Evolutionary conservation across 2,329 filamentous ascomycete species (phyloP).

Genomic region (Dothistroma pini): DNA sequence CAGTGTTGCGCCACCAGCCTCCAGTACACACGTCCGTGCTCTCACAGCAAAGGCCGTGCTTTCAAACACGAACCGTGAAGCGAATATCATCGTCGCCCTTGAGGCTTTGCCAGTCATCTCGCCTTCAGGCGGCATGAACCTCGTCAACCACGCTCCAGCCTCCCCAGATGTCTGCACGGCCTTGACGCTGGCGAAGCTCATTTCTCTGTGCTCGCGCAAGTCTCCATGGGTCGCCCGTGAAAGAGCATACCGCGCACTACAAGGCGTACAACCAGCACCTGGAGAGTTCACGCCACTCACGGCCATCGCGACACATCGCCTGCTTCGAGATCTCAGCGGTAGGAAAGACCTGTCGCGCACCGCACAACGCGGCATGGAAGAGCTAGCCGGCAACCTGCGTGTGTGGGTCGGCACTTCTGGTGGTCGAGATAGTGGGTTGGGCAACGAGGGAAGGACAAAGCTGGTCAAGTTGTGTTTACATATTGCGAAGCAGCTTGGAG

Average conservation of each 20-base stretch:
- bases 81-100: constrained; percentile 52
- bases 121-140: constrained; percentile 37
- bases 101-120: constrained; percentile 46
- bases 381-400: constrained; percentile 42
- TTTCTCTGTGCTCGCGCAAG: constrained; percentile 40
- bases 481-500: constrained; percentile 43
- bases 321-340: constrained; percentile 38
- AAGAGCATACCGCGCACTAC: constrained; percentile 40
- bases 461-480: constrained; percentile 42
- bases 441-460: constrained; percentile 35
- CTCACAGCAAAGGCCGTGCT: constrained; percentile 58
- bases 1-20: constrained; percentile 71
- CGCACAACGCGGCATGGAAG: constrained; percentile 41
- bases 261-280: constrained; percentile 39
- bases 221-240: constrained; percentile 33
- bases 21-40: constrained; percentile 60
- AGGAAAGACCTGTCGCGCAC: constrained; percentile 27
- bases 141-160: constrained; percentile 54
- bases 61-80: constrained; percentile 50
- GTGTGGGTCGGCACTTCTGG: constrained; percentile 47
- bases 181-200: constrained; percentile 58
- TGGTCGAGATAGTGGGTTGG: constrained; percentile 40
- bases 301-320: constrained; percentile 43
- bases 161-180: constrained; percentile 56
- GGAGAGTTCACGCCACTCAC: constrained; percentile 44